phyloP scores from a whole-genome alignment of 805 yeast genomes.

The Cyberlindnera euphorbiiphila region DNA sequence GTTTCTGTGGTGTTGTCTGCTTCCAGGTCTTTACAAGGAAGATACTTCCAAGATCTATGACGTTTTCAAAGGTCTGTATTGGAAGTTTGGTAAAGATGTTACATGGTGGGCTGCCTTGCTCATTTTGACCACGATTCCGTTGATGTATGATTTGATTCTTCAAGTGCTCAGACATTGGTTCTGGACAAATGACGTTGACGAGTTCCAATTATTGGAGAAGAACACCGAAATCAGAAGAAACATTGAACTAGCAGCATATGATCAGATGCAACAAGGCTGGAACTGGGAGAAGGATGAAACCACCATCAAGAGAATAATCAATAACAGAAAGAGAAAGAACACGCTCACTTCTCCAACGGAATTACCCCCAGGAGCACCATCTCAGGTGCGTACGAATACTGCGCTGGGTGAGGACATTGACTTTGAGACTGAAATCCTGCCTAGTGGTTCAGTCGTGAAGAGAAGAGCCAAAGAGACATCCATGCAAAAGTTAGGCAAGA shows the following conservation, averaged over 20 bases:
- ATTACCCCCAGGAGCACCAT: constrained; percentile 45
- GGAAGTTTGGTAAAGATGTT: constrained; percentile 74
- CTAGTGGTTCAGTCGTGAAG: constrained; percentile 66
- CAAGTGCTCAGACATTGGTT: constrained; percentile 54
- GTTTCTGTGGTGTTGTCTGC: constrained; percentile 74
- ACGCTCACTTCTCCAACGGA: constrained; percentile 36
- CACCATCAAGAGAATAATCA: constrained; percentile 23
- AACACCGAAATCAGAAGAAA: constrained; percentile 59
- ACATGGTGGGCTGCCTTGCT: constrained; percentile 83
- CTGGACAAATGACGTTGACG: constrained; percentile 70
- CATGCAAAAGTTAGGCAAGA: constrained; percentile 34
- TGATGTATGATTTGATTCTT: constrained; percentile 61
- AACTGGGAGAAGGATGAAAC: constrained; percentile 51
- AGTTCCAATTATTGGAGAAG: constrained; percentile 74
- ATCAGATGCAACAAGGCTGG: constrained; percentile 79
- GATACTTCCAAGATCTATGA: constrained; percentile 58
- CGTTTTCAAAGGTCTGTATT: constrained; percentile 63
- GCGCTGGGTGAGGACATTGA: constrained; percentile 25
- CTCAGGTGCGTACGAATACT: constrained; percentile 31
- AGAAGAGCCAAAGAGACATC: constrained; percentile 31
- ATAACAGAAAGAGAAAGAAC: constrained; percentile 25
- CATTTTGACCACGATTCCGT: constrained; percentile 51
- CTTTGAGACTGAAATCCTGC: constrained; percentile 56
- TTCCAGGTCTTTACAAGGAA: constrained; percentile 62
- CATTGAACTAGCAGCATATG: constrained; percentile 69